phyloP scores from a whole-genome alignment of 2,329 filamentous ascomycete genomes.

The Colletotrichum sp. region DNA sequence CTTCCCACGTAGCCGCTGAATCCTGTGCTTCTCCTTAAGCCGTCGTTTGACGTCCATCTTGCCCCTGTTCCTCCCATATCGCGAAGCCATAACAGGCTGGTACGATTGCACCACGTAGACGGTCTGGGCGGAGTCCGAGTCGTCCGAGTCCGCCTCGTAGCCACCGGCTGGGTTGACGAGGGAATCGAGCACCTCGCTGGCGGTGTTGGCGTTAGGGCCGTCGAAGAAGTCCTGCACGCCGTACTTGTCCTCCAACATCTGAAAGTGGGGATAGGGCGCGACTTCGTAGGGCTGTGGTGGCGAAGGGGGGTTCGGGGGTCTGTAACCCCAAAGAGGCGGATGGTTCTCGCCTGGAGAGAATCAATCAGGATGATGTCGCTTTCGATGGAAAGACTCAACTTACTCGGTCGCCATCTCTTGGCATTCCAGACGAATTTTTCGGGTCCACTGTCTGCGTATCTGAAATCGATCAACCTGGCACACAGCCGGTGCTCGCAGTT shows the following conservation, averaged over 20 bases:
- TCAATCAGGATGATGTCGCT: background rate
- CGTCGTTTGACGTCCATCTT: background rate
- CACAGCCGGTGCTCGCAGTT: background rate
- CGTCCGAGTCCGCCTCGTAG: background rate
- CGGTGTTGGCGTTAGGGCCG: background rate
- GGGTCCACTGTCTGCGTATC: background rate
- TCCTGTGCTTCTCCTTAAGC: background rate
- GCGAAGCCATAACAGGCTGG: background rate
- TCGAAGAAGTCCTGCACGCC: background rate
- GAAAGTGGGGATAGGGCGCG: background rate
- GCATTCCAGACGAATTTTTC: background rate
- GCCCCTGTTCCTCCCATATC: background rate
- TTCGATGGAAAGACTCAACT: background rate
- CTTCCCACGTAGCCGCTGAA: background rate
- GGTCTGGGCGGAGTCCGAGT: background rate
- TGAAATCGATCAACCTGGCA: background rate
- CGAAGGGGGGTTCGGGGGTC: background rate
- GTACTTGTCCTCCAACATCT: background rate
- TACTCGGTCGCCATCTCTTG: background rate
- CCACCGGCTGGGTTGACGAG: background rate
- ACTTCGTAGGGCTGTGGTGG: background rate
- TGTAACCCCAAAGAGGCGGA: background rate
- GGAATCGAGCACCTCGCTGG: background rate
- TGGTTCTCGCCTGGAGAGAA: background rate
- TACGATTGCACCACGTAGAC: background rate